A percentile compares a stretch with the other conserved stretches of the same genome.
Evolutionary conservation across 768 basidiomycete species (phyloP).

Genomic region (Mrakia gelida): DNA sequence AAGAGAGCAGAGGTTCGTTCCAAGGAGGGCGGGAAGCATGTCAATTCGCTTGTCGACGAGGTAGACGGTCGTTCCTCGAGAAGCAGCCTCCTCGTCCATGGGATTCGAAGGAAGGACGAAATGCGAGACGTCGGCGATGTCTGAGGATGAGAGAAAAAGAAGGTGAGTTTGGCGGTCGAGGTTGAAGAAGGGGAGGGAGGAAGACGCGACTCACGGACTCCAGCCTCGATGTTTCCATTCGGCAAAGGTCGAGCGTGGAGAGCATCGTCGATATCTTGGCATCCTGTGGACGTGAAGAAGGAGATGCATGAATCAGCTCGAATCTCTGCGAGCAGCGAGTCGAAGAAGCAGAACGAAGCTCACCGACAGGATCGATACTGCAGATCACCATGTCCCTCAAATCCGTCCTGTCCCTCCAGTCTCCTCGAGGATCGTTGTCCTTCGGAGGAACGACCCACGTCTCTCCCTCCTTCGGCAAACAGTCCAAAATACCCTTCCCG

Average conservation of each 20-base stretch:
- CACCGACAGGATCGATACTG: conserved; percentile 94
- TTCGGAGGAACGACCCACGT: conserved; percentile 88
- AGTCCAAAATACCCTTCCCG: conserved; percentile 88
- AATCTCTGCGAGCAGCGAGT: background rate
- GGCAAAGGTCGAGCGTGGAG: conserved; percentile 80
- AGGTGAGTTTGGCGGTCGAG: background rate
- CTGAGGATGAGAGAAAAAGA: conserved; percentile 47
- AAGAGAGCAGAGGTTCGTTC: conserved; percentile 92
- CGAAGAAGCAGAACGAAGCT: conserved; percentile 31
- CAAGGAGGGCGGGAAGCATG: conserved; percentile 89
- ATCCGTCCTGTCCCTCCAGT: conserved; percentile 84
- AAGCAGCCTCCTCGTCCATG: conserved; percentile 95
- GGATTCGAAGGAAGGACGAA: conserved; percentile 89
- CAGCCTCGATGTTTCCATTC: conserved; percentile 93
- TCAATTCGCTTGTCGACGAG: conserved; percentile 97
- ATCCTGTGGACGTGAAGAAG: conserved; percentile 53
- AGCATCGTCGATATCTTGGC: conserved; percentile 98
- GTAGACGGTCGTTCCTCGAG: conserved; percentile 93
- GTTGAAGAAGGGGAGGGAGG: background rate
- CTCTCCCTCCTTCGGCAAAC: conserved; percentile 83
- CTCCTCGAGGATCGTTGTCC: conserved; percentile 46
- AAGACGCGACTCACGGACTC: conserved; percentile 72
- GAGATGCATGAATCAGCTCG: background rate
- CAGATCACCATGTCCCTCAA: conserved; percentile 79
- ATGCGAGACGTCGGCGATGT: conserved; percentile 97